Percentiles rank a stretch among this genome's conserved stretches.
Conservation (phyloP, 495 filamentous ascomycete species). For the Neurospora sp. region DNA sequence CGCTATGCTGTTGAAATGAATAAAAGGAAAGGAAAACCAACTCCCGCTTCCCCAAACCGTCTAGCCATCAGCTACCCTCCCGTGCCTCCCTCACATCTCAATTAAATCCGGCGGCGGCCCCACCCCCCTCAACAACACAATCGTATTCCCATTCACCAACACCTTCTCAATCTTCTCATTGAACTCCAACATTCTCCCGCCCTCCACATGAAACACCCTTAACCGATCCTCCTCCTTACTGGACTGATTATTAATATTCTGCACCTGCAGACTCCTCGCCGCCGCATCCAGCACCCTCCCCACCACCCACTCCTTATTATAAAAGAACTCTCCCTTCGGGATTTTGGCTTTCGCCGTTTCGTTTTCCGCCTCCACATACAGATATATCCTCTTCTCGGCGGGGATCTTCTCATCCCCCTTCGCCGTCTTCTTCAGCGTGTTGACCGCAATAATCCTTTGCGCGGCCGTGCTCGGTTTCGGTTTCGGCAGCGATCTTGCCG, state of each 20-base stretch:
- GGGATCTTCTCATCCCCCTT: slow-evolving; percentile 81
- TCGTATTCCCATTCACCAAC: slow-evolving; percentile 68
- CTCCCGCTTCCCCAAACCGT: no score
- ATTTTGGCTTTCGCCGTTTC: slow-evolving; percentile 65
- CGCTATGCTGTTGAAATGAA: slow-evolving; percentile 10
- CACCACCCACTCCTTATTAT: slow-evolving; percentile 75
- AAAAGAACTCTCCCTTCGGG: slow-evolving; percentile 74
- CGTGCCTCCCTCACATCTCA: slow-evolving; percentile 18
- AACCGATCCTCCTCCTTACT: slow-evolving; percentile 67
- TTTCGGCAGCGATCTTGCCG: slow-evolving; percentile 41
- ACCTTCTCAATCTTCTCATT: slow-evolving; percentile 66
- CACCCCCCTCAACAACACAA: slow-evolving; percentile 80
- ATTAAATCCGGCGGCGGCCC: slow-evolving; percentile 46
- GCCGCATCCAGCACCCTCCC: slow-evolving; percentile 82
- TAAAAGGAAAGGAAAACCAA: neutral
- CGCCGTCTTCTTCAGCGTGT: slow-evolving; percentile 69
- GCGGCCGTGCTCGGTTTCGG: slow-evolving; percentile 50
- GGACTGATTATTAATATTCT: slow-evolving; percentile 81
- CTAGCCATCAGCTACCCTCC: neutral
- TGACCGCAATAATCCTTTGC: slow-evolving; percentile 51
- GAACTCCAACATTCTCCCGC: slow-evolving; percentile 75
- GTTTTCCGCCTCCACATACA: slow-evolving; percentile 78
- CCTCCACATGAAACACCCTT: slow-evolving; percentile 85
- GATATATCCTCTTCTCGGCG: slow-evolving; percentile 68
- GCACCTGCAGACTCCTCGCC: slow-evolving; percentile 66